Evolutionary conservation across 1,284 basidiomycete species (phyloP), one percentile per base, ranked within the genome.

Genomic region (Sporisorium sorghi): DNA sequence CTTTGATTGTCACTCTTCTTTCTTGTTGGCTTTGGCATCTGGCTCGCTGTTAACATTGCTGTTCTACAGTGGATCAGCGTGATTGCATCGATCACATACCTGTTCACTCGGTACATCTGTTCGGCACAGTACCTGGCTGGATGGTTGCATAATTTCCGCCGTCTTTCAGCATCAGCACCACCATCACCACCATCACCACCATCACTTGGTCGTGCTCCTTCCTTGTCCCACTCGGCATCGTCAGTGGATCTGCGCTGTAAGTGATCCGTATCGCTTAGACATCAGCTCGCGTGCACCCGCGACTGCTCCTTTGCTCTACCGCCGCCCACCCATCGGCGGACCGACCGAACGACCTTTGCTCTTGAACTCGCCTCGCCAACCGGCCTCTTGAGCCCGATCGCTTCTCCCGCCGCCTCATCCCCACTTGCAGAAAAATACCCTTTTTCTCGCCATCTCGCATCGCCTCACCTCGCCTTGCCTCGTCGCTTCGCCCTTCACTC

Each of bases 361-460:
- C 17, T n/a, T 30, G 15, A 28, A n/a, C n/a, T n/a, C n/a, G n/a
- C n/a, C 8, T 30, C 15, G 43, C 43, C 28, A 28, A 23, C n/a
- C 44, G 26, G 44, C 46, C 46, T 30, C 28, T 19, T 21, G 28
- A 1, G 28, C 46, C 46, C 28, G 28, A 47, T 47, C 23, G 12
- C n/a, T 9, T 5, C 19, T 15, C 44, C 44, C 28, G 44, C 11
- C 44, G n/a, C 46, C 28, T 47, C 17, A 17, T 46, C 44, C 44
- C 35, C 35, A 37, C 35, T 37, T n/a, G n/a, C n/a, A n/a, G n/a
- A n/a, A n/a, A 37, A 17, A 37, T 37, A 19, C 19, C 46, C 24
- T 42, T 44, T 15, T 23, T 44, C 42, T 10, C 43, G 43, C 26
- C 42, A 43, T 37, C 42, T 24, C 42, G 43, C 28, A 24, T 26